Conservation (phyloP, 1,139 yeast genomes). For the Yarrowia galli region DNA sequence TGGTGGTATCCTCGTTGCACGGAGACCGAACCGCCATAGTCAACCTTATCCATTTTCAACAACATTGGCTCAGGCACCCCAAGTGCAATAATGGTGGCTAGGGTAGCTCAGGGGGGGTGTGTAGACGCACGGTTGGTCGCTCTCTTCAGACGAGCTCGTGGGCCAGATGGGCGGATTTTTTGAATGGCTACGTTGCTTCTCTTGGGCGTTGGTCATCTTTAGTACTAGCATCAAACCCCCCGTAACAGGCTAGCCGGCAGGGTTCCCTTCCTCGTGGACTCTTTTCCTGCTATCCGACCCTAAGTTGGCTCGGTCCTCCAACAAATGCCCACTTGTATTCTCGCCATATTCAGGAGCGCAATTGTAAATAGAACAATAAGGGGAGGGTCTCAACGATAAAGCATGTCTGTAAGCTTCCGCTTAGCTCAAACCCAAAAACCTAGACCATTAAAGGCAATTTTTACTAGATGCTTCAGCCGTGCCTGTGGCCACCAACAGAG, state of each 20-base stretch:
- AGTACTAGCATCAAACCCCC: conserved; percentile 1
- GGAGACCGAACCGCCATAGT: conserved; percentile 21
- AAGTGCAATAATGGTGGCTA: conserved; percentile 17
- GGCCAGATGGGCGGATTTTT: conserved; percentile 7
- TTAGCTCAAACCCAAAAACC: conserved; percentile 20
- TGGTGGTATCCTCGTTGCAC: conserved; percentile 32
- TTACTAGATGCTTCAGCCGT: conserved; percentile 30
- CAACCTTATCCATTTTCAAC: conserved; percentile 34
- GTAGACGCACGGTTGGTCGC: not conserved
- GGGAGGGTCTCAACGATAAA: conserved; percentile 17
- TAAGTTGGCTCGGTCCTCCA: conserved; percentile 18
- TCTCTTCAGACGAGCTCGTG: conserved; percentile 4
- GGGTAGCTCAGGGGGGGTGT: conserved; percentile 20
- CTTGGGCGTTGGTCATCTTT: conserved; percentile 30
- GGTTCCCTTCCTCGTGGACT: conserved; percentile 19
- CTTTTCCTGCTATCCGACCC: conserved; percentile 25
- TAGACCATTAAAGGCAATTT: conserved; percentile 29
- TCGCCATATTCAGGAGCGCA: conserved; percentile 27
- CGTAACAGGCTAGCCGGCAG: conserved; percentile 18
- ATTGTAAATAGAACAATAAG: conserved; percentile 19
- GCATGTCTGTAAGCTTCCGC: conserved; percentile 30
- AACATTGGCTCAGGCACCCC: conserved; percentile 25
- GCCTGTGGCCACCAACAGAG: conserved; percentile 13
- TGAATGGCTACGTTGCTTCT: conserved; percentile 1
- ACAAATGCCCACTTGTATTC: conserved; percentile 27